Percentiles rank a stretch among this genome's conserved stretches.
These are phyloP conservation scores for Echeveria elegans DNA, from an alignment of 164 flowering plant species.

Conservation along the genomic window DNA sequence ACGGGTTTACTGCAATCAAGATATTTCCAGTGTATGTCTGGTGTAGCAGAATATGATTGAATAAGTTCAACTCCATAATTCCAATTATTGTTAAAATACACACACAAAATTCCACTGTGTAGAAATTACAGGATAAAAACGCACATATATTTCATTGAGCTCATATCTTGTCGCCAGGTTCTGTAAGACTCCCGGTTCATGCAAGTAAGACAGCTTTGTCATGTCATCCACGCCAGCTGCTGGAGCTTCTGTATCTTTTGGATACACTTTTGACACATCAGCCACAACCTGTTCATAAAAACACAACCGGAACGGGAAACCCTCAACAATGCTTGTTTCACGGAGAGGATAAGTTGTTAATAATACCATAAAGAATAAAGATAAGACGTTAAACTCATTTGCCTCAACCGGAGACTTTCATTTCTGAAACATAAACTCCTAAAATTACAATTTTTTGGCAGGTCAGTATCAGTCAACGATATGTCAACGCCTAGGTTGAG, in stretches of 20 bases:
- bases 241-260: slow-evolving; percentile 93
- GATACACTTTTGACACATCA: slow-evolving; percentile 66
- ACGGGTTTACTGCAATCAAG: slow-evolving; percentile 90
- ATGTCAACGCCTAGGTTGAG: background rate
- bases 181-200: slow-evolving; percentile 94
- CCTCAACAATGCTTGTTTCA: background rate
- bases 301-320: background rate
- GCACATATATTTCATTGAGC: slow-evolving; percentile 96
- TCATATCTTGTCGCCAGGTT: slow-evolving; percentile 94
- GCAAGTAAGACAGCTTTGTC: slow-evolving; percentile 98
- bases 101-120: background rate
- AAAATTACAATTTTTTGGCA: too few relatives aligned
- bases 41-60: background rate
- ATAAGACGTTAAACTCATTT: background rate
- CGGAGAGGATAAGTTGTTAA: too few relatives aligned
- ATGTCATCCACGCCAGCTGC: slow-evolving; percentile 99
- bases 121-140: slow-evolving; percentile 11
- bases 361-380: too few relatives aligned
- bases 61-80: background rate
- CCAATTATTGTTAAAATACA: too few relatives aligned
- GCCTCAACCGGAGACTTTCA: background rate
- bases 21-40: slow-evolving; percentile 99
- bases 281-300: slow-evolving; percentile 47
- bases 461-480: background rate
- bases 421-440: background rate